Evolutionary conservation across 495 filamentous ascomycete species (phyloP), one percentile per base, ranked within the genome.

Genomic region (Talaromyces trachyspermus): DNA sequence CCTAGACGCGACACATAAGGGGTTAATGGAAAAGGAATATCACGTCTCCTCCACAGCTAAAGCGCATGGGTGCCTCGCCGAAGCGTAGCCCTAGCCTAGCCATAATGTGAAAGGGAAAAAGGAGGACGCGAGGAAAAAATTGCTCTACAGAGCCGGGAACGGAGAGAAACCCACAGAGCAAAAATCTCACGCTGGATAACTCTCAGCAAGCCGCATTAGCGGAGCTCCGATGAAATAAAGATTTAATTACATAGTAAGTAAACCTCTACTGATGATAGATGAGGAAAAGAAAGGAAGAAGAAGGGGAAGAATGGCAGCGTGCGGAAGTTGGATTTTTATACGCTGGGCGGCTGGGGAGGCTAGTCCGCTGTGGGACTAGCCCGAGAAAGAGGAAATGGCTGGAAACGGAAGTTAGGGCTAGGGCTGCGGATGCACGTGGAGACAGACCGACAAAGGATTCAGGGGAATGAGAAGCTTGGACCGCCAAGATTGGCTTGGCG

Each of bases 181-280:
- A 23, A 57, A 59, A 69, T 62, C 38, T 41, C 38, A 25, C 23
- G 15, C 53, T 33, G 63, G 56, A 69, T 68, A 72, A 65, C 66
- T 68, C 69, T 72, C 69, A 72, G 69, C 69, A 58, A 70, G 69
- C 66, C 64, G 60, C 56, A 53, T 20, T 46, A 49, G 60, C 60
- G 64, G 66, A 72, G 67, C 69, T 64, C 62, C 62, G 56, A 51
- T 62, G 22, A 38, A 25, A 27, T 46, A 49, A 52, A 55, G 58
- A 57, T 68, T 70, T 68, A 68, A 58, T 68, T 60, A 46, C 44
- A 56, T 48, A 55, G 53, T 64, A 65, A 61, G 68, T 72, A 72
- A 72, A 72, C 69, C 69, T 57, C 69, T 72, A 72, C 69, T 72
- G 69, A 72, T 72, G 69, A 72, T 72, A 56, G 38, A 56, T 59